Evolutionary conservation across 768 basidiomycete genomes (phyloP).

Genomic region (Lactifluus echinatus): DNA sequence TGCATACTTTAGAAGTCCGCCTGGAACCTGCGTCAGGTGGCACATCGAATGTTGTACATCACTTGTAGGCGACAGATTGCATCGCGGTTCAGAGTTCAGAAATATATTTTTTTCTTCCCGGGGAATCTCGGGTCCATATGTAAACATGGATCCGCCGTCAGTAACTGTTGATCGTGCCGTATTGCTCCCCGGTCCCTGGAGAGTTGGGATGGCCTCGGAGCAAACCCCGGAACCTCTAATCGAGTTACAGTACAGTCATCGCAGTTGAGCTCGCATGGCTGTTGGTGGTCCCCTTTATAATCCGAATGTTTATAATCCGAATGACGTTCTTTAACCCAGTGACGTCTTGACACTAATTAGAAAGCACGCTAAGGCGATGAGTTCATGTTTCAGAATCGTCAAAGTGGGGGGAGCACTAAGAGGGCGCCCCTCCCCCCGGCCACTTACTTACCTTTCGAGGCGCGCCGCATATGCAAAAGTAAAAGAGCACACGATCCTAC

Average conservation of each 20-base stretch:
- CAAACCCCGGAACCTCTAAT: too few species aligned
- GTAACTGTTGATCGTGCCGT: not conserved
- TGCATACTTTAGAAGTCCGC: not conserved
- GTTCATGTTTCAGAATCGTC: not conserved
- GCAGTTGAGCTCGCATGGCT: not conserved
- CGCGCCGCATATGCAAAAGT: not conserved
- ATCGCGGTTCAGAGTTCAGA: too few species aligned
- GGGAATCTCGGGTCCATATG: not conserved
- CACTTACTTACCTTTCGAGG: not conserved
- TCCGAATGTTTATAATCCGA: too few species aligned
- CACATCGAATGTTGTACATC: not conserved
- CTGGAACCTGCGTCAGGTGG: not conserved
- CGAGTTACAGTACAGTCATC: not conserved
- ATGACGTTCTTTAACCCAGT: not conserved
- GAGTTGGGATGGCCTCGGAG: not conserved
- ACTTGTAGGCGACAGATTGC: not conserved
- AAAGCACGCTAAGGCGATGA: not conserved
- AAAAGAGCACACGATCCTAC: not conserved
- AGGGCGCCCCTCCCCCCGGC: too few species aligned
- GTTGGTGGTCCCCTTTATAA: too few species aligned
- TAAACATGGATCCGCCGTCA: not conserved
- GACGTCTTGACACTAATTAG: not conserved
- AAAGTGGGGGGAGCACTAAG: conserved; percentile 7
- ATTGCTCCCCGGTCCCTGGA: not conserved
- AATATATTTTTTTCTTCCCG: not conserved